Conservation (phyloP, 139 green algal species). For the Chlamydomonas incerta region DNA sequence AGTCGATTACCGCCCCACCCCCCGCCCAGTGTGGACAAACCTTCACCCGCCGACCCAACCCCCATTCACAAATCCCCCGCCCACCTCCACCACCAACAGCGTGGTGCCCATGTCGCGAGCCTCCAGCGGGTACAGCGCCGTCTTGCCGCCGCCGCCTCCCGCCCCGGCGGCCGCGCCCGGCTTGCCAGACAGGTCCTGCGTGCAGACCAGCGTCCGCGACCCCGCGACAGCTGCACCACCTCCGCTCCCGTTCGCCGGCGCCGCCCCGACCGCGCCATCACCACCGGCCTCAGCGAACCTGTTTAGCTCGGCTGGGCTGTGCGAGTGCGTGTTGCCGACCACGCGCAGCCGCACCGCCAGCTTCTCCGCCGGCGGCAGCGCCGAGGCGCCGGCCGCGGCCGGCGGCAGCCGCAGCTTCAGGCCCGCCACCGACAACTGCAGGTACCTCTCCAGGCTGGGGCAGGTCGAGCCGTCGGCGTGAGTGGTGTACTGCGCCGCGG, state of each 20-base stretch:
- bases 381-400: background rate
- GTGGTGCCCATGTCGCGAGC: background rate
- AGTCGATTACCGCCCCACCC: too few relatives aligned
- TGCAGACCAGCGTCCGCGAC: background rate
- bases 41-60: too few relatives aligned
- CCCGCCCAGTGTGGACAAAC: too few relatives aligned
- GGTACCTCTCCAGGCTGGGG: constrained; percentile 24
- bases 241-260: background rate
- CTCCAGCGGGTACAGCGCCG: constrained; percentile 18
- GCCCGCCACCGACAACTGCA: constrained; percentile 6
- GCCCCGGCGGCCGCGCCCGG: background rate
- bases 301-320: background rate
- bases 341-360: background rate
- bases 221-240: background rate
- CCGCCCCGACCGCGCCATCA: background rate
- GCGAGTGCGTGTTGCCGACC: constrained; percentile 32
- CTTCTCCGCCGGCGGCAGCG: background rate
- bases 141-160: background rate
- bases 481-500: background rate
- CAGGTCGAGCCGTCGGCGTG: constrained; percentile 16
- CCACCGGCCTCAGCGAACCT: background rate
- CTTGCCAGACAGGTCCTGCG: background rate
- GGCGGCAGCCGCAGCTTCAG: background rate
- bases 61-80: too few relatives aligned
- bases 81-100: constrained; percentile 14